phyloP scores from a whole-genome alignment of 169 alveolate genomes.

The Plasmodium sp. region DNA sequence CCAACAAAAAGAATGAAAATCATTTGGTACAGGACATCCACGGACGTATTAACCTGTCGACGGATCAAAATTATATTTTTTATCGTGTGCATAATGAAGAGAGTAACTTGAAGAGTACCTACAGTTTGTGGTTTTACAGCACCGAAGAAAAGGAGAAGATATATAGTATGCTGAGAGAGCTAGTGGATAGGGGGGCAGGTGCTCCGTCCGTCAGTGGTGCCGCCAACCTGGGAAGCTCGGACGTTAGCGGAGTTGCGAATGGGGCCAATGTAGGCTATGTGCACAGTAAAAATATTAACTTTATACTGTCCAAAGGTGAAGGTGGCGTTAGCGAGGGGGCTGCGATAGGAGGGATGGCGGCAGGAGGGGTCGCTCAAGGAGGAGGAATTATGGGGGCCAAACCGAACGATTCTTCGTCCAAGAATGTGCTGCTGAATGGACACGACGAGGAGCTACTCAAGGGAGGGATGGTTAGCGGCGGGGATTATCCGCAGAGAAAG shows the following conservation, averaged over 20 bases:
- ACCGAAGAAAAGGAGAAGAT: slow-evolving; percentile 59
- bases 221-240: not conserved
- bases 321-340: not conserved
- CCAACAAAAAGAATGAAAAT: slow-evolving; percentile 81
- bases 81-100: slow-evolving; percentile 58
- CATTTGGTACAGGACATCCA: slow-evolving; percentile 82
- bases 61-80: slow-evolving; percentile 79
- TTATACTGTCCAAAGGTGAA: slow-evolving; percentile 1
- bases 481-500: not conserved
- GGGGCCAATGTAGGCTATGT: not conserved
- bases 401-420: not conserved
- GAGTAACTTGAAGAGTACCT: slow-evolving; percentile 21
- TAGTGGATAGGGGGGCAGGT: slow-evolving; percentile 5
- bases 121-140: slow-evolving; percentile 60
- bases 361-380: not conserved
- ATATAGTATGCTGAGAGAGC: slow-evolving; percentile 9
- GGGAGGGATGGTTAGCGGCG: not conserved
- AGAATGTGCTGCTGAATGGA: not conserved
- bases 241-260: not conserved
- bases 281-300: slow-evolving; percentile 10
- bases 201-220: not conserved
- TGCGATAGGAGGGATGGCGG: not conserved
- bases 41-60: slow-evolving; percentile 76
- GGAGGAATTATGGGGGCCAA: not conserved
- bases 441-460: not conserved